These are phyloP conservation scores for Chaetomium sp. DNA, from an alignment of 2,329 filamentous ascomycete genomes.

Conservation along the genomic window DNA sequence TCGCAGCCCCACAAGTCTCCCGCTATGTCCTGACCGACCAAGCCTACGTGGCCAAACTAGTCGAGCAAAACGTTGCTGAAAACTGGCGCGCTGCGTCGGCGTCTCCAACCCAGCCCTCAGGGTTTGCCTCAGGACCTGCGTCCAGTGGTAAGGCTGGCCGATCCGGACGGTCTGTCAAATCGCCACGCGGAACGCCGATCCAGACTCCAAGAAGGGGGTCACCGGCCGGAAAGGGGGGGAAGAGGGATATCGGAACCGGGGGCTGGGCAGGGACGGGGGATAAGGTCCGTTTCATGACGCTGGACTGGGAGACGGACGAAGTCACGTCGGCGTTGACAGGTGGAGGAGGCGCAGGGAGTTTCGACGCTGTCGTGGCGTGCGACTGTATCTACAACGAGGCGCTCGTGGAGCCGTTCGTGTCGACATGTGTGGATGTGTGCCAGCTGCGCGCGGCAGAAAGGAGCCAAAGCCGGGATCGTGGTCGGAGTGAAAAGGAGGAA, in stretches of 20 bases:
- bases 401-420: slow-evolving; percentile 73
- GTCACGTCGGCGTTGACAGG: slow-evolving; percentile 40
- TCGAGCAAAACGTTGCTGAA: slow-evolving; percentile 68
- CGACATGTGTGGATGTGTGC: slow-evolving; percentile 72
- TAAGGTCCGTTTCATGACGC: slow-evolving; percentile 46
- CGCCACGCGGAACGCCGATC: not conserved
- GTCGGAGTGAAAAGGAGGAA: slow-evolving; percentile 7
- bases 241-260: not conserved
- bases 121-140: not conserved
- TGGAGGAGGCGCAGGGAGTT: slow-evolving; percentile 34
- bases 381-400: slow-evolving; percentile 96
- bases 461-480: not conserved
- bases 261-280: not conserved
- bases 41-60: slow-evolving; percentile 68
- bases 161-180: not conserved
- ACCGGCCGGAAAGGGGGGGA: not conserved
- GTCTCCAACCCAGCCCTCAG: not conserved
- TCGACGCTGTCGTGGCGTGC: slow-evolving; percentile 74
- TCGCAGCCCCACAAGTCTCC: slow-evolving; percentile 53
- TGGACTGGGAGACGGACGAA: slow-evolving; percentile 78
- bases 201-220: not conserved
- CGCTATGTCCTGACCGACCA: slow-evolving; percentile 83
- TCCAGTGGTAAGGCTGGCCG: not conserved
- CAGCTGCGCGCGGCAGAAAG: slow-evolving; percentile 38
- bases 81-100: slow-evolving; percentile 36